Conservation (phyloP, 495 filamentous ascomycete species). For the Platismatia glauca region DNA sequence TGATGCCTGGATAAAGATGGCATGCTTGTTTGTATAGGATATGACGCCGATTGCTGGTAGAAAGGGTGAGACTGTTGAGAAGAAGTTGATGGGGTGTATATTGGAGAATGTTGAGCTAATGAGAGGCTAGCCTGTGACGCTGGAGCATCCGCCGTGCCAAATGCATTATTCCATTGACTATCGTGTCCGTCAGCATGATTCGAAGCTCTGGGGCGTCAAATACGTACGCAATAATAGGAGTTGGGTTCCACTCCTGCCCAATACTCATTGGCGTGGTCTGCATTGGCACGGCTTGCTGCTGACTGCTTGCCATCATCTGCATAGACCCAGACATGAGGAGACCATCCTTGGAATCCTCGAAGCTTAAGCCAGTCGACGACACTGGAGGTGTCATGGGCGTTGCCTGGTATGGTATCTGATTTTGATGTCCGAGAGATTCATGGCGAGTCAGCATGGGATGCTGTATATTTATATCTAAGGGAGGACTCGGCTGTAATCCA, state of each 20-base stretch:
- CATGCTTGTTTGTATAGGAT: conserved; percentile 16
- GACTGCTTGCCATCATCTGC: conserved; percentile 56
- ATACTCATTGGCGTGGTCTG: conserved; percentile 41
- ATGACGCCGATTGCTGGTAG: conserved; percentile 22
- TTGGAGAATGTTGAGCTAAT: conserved; percentile 34
- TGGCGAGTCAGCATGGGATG: conserved; percentile 16
- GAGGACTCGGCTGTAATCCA: conserved; percentile 51
- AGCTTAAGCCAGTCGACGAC: conserved; percentile 46
- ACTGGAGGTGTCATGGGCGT: conserved; percentile 79
- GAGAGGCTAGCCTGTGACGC: conserved; percentile 13
- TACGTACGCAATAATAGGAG: conserved; percentile 86
- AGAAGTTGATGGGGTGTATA: conserved; percentile 34
- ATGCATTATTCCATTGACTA: conserved; percentile 88
- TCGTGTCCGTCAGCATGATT: conserved; percentile 26
- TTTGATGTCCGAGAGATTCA: conserved; percentile 15
- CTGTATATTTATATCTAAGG: conserved; percentile 39
- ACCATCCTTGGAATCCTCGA: conserved; percentile 70
- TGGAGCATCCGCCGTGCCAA: conserved; percentile 52
- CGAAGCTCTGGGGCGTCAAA: not conserved
- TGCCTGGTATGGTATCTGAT: conserved; percentile 38
- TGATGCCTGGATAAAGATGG: conserved; percentile 34
- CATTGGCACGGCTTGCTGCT: conserved; percentile 35
- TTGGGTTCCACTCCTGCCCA: conserved; percentile 82
- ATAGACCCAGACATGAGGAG: conserved; percentile 70
- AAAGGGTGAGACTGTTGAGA: conserved; percentile 28